Base-by-base conservation (phyloP, 2,329 filamentous ascomycete species). In the Fusarium sp. region DNA sequence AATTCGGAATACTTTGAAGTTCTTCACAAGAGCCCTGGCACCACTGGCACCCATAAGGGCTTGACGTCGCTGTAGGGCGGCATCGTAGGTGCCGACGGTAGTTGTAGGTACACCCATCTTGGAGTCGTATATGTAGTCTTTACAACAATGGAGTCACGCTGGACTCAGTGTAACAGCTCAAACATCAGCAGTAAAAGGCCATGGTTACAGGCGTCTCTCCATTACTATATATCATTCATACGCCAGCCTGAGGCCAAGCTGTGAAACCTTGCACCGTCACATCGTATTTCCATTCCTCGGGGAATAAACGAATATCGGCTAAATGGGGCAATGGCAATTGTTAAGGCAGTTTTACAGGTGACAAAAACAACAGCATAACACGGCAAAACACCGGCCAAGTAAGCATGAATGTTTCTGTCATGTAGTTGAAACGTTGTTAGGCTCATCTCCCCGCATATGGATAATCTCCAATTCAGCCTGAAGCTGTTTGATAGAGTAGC, bases 1-100 rank as follows among this genome's bases (percentile, higher is more conserved):
- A 60, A 89, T 84, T n/a, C 83, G 79, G 67, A 88, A 87, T 17
- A 90, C 87, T 43, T 83, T 85, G 72, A 83, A 84, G 71, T 89
- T 90, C 76, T 87, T 88, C 15, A 88, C 74, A 43, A 89, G 76
- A 14, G 85, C 86, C 19, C 77, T 72, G 1, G 84, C 83, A 5
- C 86, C 86, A 67, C 80, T 83, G 4, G 79, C 79, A 52, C 85
- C 85, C 83, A 86, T 86, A 28, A 88, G 78, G 39, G 81, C 81
- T 75, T 87, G 80, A 11, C 85, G 84, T 53, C 84, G 81, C 40
- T 80, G 73, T 14, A 87, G 76, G 19, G 86, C 85, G 20, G 82
- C 84, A 83, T 86, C 83, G 66, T 86, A 85, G 53, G 67, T 65
- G 54, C 61, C 61, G 28, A 51, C n/a, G 19, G 54, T 49, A 17